Conservation (phyloP, 2,329 filamentous ascomycete species). For the Fusarium guadeloupense region DNA sequence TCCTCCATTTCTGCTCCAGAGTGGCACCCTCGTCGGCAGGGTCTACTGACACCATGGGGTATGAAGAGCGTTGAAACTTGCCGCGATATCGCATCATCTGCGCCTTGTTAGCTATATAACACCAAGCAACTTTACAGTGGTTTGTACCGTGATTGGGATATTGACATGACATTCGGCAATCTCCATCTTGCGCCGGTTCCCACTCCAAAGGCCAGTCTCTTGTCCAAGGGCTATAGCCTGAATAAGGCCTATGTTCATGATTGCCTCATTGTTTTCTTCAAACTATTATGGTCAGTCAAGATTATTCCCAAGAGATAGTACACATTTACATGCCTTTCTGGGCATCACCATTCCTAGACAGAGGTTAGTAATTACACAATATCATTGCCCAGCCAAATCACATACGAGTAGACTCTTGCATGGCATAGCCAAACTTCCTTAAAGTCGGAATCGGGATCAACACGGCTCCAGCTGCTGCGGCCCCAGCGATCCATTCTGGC, state of each 20-base stretch:
- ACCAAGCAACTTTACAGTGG: too few species aligned
- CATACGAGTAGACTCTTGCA: conserved; percentile 62
- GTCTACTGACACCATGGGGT: conserved; percentile 60
- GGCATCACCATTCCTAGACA: conserved; percentile 46
- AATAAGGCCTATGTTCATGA: conserved; percentile 58
- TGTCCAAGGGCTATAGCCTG: conserved; percentile 60
- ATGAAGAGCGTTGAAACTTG: conserved; percentile 66
- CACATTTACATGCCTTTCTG: conserved; percentile 38
- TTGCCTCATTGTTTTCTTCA: conserved; percentile 59
- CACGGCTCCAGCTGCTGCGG: conserved; percentile 68
- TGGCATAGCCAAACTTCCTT: conserved; percentile 67
- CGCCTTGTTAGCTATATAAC: conserved; percentile 20
- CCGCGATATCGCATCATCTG: conserved; percentile 66
- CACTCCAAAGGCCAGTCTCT: conserved; percentile 64
- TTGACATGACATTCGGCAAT: conserved; percentile 61
- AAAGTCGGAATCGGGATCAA: conserved; percentile 66
- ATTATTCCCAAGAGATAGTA: neutral
- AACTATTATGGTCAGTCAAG: conserved; percentile 48
- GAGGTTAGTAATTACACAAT: neutral
- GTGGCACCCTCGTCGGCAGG: conserved; percentile 63
- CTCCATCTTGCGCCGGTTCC: conserved; percentile 65
- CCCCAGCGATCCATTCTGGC: conserved; percentile 68
- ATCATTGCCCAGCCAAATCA: conserved; percentile 1
- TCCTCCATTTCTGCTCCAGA: conserved; percentile 71
- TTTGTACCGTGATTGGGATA: conserved; percentile 56